Evolutionary conservation across 2,329 filamentous ascomycete species (phyloP), one percentile per base, ranked within the genome.

Genomic region (Pleurostoma richardsiae): DNA sequence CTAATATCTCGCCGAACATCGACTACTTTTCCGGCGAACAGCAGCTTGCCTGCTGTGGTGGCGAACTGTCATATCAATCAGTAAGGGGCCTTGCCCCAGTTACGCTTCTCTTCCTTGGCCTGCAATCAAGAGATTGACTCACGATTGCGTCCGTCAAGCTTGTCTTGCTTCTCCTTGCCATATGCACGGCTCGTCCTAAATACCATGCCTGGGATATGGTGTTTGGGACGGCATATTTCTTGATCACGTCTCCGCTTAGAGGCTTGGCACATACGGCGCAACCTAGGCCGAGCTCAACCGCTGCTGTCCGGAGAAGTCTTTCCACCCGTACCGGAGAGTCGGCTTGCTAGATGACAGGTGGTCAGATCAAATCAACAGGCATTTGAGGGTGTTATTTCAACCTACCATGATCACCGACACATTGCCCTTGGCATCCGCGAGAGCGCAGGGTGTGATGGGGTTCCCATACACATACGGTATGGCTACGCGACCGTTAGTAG

Each of bases 1-100:
- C 59, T 60, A 3, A 71, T 56, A 38, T 63, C 61, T 8, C 68
- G 60, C n/a, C 56, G 55, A 1, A 71, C 67, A 39, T 69, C 64
- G 28, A 67, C 39, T n/a, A 70, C 66, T 47, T 71, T 71, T 26
- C 68, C 67, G 0, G 59, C 63, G 39, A 64, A 71, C 2, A 71
- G 58, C 0, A 69, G 50, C 36, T 61, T 62, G 40, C 66, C 65
- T 27, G 59, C 59, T 11, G 60, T 66, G 4, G 50, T 43, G 33
- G 49, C 44, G 10, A 54, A 56, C 49, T 52, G 30, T 45, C 29
- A 31, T 26, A 44, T 39, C 29, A 4, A 31, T 27, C 10, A 39
- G 36, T 27, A 19, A 19, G 19, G 19, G 19, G 19, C 19, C 19
- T 19, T 19, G 19, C 19, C 19, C 19, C n/a, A 44, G 42, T 4